Evolutionary conservation across 768 basidiomycete genomes (phyloP).

Genomic region (Amanita rubescens): DNA sequence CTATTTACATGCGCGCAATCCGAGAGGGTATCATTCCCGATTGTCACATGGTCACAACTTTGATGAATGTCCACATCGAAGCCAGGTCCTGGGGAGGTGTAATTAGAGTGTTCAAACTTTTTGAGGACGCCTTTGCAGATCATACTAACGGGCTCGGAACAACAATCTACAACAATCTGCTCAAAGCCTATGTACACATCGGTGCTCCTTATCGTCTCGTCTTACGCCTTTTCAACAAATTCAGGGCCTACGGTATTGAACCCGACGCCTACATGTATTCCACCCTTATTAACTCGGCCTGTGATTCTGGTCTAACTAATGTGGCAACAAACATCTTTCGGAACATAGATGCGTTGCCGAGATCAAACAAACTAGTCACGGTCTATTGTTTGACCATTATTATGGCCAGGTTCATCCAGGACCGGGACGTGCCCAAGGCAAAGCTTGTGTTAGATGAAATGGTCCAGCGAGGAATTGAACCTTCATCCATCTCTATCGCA

Average conservation of each 20-base stretch:
- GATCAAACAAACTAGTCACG: conserved; percentile 35
- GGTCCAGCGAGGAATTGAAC: conserved; percentile 52
- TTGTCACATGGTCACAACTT: conserved; percentile 51
- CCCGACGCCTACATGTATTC: conserved; percentile 65
- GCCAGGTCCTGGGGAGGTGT: conserved; percentile 75
- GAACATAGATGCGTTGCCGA: conserved; percentile 52
- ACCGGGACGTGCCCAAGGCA: conserved; percentile 45
- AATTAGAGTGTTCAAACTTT: conserved; percentile 59
- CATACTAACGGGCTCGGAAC: conserved; percentile 37
- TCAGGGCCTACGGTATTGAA: conserved; percentile 37
- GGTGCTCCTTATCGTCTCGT: conserved; percentile 71
- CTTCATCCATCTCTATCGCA: conserved; percentile 60
- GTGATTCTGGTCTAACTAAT: conserved; percentile 60
- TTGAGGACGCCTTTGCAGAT: conserved; percentile 27
- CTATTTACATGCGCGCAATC: conserved; percentile 57
- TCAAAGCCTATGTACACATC: conserved; percentile 78
- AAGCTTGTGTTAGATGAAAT: conserved; percentile 68
- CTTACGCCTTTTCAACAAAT: conserved; percentile 48
- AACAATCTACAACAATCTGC: conserved; percentile 66
- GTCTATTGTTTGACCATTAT: conserved; percentile 65
- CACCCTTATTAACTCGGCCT: conserved; percentile 73
- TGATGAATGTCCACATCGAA: conserved; percentile 82
- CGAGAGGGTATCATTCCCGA: conserved; percentile 57
- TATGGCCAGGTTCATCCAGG: conserved; percentile 63
- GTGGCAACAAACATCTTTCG: conserved; percentile 59